Conservation (phyloP, 2,329 filamentous ascomycete species). For the Fusarium avenaceum region DNA sequence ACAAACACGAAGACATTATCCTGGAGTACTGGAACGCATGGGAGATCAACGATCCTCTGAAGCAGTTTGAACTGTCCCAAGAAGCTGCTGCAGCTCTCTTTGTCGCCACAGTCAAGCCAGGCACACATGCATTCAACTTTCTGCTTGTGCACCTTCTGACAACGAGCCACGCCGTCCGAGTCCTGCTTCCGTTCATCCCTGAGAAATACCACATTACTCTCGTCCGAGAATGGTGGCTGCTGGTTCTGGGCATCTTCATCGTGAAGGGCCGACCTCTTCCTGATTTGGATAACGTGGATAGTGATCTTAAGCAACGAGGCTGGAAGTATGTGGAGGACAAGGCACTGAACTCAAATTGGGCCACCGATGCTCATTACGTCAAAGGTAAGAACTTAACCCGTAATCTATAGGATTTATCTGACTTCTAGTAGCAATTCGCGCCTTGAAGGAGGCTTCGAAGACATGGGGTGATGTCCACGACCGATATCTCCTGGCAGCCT, state of each 20-base stretch:
- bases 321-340: slow-evolving; percentile 84
- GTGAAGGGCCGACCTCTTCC: slow-evolving; percentile 79
- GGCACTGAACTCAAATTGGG: slow-evolving; percentile 76
- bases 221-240: slow-evolving; percentile 90
- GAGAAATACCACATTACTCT: slow-evolving; percentile 78
- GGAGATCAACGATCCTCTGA: slow-evolving; percentile 76
- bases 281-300: slow-evolving; percentile 72
- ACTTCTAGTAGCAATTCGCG: slow-evolving; percentile 70
- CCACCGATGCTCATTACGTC: slow-evolving; percentile 85
- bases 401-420: background rate
- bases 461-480: slow-evolving; percentile 80
- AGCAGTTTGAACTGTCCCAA: slow-evolving; percentile 81
- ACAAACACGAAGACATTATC: slow-evolving; percentile 75
- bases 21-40: slow-evolving; percentile 94
- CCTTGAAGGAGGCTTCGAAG: slow-evolving; percentile 79
- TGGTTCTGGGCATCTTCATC: slow-evolving; percentile 83
- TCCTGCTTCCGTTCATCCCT: slow-evolving; percentile 84
- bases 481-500: slow-evolving; percentile 75
- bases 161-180: slow-evolving; percentile 87
- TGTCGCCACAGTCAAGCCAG: slow-evolving; percentile 69
- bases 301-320: slow-evolving; percentile 71
- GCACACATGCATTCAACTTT: slow-evolving; percentile 81
- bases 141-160: slow-evolving; percentile 86
- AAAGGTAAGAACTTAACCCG: slow-evolving; percentile 70
- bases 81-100: slow-evolving; percentile 72